phyloP scores from a whole-genome alignment of 2,329 filamentous ascomycete species.

The Lasiodiplodia hormozganensis region DNA sequence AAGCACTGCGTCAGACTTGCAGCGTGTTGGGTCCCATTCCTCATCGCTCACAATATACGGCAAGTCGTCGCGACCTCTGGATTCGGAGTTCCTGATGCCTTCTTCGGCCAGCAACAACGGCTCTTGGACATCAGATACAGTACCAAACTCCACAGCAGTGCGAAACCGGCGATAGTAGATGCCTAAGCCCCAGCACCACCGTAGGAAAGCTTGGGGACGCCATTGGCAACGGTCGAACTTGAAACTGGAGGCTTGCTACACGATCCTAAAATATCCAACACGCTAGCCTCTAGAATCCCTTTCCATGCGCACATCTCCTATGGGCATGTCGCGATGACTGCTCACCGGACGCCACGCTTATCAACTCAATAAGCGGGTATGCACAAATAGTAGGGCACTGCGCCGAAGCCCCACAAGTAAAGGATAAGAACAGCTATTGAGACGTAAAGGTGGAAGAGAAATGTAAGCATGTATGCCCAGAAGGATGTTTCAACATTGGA shows the following conservation, averaged over 20 bases:
- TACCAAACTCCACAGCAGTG: not conserved
- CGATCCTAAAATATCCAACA: conserved; percentile 4
- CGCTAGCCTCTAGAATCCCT: conserved; percentile 9
- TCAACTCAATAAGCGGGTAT: not conserved
- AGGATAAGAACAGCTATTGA: not conserved
- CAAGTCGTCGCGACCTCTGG: not conserved
- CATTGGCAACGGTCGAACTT: not conserved
- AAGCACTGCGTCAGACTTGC: not conserved
- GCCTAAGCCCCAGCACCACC: not conserved
- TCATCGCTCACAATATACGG: not conserved
- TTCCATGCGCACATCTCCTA: not conserved
- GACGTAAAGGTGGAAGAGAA: not conserved
- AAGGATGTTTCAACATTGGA: not conserved
- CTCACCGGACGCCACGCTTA: not conserved
- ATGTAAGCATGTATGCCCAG: not conserved
- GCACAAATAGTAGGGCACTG: not conserved
- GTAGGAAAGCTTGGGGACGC: not conserved
- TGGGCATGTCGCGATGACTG: not conserved
- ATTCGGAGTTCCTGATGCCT: not conserved
- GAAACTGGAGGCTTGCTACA: not conserved
- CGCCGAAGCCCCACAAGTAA: not conserved
- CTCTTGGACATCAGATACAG: not conserved
- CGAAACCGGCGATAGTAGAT: not conserved
- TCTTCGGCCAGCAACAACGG: not conserved
- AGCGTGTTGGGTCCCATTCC: not conserved